Conservation (phyloP, 2,329 filamentous ascomycete species). For the Fusarium kyushuense region DNA sequence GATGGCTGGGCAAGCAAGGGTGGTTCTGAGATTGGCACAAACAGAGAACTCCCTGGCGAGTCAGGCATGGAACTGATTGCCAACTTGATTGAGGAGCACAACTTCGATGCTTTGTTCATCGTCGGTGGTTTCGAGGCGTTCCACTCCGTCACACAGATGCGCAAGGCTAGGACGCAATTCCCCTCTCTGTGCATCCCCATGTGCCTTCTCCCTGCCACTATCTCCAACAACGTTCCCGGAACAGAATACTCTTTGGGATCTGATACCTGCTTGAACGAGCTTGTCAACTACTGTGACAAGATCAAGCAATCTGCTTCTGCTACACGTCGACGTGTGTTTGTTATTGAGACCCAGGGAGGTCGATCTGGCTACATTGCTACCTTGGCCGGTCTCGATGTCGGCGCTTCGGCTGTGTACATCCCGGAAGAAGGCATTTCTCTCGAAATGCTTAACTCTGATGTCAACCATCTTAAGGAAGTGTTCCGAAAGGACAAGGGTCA, state of each 20-base stretch:
- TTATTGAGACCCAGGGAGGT: conserved; percentile 97
- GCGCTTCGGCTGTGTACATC: conserved; percentile 93
- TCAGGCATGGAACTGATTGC: conserved; percentile 86
- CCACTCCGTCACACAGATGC: conserved; percentile 88
- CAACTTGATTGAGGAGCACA: conserved; percentile 84
- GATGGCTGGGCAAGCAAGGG: conserved; percentile 96
- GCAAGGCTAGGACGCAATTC: conserved; percentile 81
- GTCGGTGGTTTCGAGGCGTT: conserved; percentile 97
- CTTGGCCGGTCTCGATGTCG: conserved; percentile 89
- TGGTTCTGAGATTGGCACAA: conserved; percentile 97
- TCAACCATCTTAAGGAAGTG: conserved; percentile 86
- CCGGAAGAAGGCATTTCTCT: conserved; percentile 96
- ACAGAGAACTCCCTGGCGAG: conserved; percentile 89
- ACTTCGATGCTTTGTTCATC: conserved; percentile 91
- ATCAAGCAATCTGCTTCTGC: conserved; percentile 98
- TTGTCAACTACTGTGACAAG: conserved; percentile 95
- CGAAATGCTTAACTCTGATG: conserved; percentile 91
- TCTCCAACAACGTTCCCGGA: conserved; percentile 98
- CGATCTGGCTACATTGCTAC: conserved; percentile 94
- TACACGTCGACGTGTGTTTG: conserved; percentile 92
- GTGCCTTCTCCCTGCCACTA: conserved; percentile 91
- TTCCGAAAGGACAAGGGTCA: conserved; percentile 89
- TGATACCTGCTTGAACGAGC: conserved; percentile 94
- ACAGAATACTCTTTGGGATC: conserved; percentile 97
- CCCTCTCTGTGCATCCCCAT: conserved; percentile 93